A percentile compares a stretch with the other conserved stretches of the same genome.
These are phyloP conservation scores for Durio zibethinus DNA, from an alignment of 345 rosid species.

Conservation along the genomic window DNA sequence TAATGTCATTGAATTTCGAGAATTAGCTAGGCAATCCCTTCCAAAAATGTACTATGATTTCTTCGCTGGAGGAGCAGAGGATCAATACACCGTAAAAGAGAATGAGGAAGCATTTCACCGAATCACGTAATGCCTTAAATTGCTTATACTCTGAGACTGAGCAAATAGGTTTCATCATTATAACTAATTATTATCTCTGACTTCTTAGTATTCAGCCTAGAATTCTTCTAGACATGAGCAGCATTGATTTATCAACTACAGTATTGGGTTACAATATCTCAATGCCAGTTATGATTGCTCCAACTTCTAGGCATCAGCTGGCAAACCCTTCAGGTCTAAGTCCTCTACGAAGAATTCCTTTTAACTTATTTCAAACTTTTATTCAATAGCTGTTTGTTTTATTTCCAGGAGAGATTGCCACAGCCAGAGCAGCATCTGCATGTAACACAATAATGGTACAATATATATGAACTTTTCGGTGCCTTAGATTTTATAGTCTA, in stretches of 20 bases:
- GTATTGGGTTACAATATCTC: constrained; percentile 60
- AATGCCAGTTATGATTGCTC: constrained; percentile 73
- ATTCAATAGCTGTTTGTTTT: constrained; percentile 17
- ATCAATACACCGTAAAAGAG: constrained; percentile 58
- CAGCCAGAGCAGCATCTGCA: constrained; percentile 83
- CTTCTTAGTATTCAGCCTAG: constrained; percentile 62
- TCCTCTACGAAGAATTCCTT: background rate
- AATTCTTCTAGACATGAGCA: constrained; percentile 67
- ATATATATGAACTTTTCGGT: background rate
- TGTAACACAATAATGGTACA: constrained; percentile 79
- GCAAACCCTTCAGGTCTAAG: constrained; percentile 72
- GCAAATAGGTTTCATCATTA: background rate
- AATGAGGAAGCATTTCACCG: constrained; percentile 61
- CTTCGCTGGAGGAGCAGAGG: constrained; percentile 76
- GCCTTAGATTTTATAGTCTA: background rate
- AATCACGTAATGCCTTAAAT: constrained; percentile 44
- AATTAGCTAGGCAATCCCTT: constrained; percentile 62
- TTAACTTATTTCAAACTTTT: background rate
- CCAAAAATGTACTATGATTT: constrained; percentile 81
- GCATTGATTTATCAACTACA: constrained; percentile 46
- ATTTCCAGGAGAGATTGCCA: constrained; percentile 72
- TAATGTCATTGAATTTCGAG: constrained; percentile 70
- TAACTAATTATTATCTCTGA: background rate
- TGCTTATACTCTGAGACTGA: background rate
- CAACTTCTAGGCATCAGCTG: constrained; percentile 56